Evolutionary conservation across 2,329 filamentous ascomycete genomes (phyloP).

Genomic region (Hymenoscyphus salicellus): DNA sequence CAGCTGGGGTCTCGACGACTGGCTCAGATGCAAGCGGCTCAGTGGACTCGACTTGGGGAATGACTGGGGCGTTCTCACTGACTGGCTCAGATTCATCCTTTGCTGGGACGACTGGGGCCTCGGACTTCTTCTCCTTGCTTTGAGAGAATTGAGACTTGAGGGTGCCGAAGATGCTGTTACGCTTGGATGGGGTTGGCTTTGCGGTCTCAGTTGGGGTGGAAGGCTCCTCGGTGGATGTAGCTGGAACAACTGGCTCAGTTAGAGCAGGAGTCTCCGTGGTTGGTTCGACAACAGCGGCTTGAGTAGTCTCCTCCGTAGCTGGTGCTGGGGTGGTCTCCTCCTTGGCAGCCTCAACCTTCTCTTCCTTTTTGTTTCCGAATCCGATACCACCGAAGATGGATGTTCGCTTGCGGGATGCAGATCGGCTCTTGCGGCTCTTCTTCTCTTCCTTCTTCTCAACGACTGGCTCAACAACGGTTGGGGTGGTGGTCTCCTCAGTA

Average conservation of each 20-base stretch:
- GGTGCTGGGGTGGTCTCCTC: constrained; percentile 36
- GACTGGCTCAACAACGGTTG: constrained; percentile 34
- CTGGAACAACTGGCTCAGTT: constrained; percentile 42
- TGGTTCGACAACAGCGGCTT: constrained; percentile 34
- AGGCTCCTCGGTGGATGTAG: constrained; percentile 13
- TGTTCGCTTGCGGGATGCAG: constrained; percentile 62
- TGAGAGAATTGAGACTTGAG: constrained; percentile 33
- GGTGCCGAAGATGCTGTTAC: constrained; percentile 35
- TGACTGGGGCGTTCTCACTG: constrained; percentile 36
- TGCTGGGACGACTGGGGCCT: constrained; percentile 30
- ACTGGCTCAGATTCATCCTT: constrained; percentile 34
- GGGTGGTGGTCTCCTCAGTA: not conserved
- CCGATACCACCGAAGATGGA: constrained; percentile 60
- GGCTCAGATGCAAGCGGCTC: constrained; percentile 28
- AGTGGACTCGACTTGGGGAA: constrained; percentile 34
- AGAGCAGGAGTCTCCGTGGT: constrained; percentile 30
- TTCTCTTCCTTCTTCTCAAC: constrained; percentile 47
- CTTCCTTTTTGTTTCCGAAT: constrained; percentile 39
- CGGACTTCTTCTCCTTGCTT: constrained; percentile 34
- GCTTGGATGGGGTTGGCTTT: constrained; percentile 36
- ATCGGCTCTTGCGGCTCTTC: constrained; percentile 60
- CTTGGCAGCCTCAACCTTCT: constrained; percentile 36
- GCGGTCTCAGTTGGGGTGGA: constrained; percentile 35
- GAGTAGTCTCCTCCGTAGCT: constrained; percentile 31
- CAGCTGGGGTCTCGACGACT: constrained; percentile 20